These are phyloP conservation scores for Thermothielavioides terrestris DNA, from an alignment of 495 filamentous ascomycete species.

Conservation along the genomic window DNA sequence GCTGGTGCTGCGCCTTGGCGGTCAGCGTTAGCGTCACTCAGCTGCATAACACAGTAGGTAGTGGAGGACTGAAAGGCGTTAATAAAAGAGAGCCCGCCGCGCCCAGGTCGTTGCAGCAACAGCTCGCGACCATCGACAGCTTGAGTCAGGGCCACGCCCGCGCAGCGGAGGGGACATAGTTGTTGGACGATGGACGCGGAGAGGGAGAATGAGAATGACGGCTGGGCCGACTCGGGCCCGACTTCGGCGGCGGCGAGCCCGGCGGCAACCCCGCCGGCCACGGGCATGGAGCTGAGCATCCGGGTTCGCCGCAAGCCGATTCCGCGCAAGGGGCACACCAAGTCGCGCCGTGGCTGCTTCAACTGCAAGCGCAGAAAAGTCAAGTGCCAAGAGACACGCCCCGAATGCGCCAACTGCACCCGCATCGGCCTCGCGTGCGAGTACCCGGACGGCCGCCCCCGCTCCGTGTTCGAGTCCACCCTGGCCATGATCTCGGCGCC, in stretches of 20 bases:
- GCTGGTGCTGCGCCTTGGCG: no score
- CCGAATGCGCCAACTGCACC: constrained; percentile 45
- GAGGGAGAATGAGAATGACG: background rate
- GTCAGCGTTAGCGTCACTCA: no score
- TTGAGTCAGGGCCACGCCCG: background rate
- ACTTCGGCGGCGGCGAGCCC: background rate
- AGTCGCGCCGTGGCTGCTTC: constrained; percentile 47
- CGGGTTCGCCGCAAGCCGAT: constrained; percentile 22
- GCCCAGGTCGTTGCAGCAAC: no score
- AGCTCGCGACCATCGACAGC: no score
- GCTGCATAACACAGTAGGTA: no score
- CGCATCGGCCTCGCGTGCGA: constrained; percentile 42
- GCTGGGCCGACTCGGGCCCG: background rate
- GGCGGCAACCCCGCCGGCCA: background rate
- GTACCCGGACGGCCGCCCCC: constrained; percentile 31
- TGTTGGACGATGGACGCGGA: background rate
- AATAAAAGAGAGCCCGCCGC: no score
- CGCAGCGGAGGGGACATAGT: background rate
- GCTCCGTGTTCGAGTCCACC: constrained; percentile 8
- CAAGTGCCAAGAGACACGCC: constrained; percentile 47
- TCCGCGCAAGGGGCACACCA: constrained; percentile 41
- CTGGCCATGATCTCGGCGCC: constrained; percentile 20
- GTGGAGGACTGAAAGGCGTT: no score
- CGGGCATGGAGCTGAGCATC: background rate
- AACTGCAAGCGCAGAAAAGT: constrained; percentile 51